Evolutionary conservation across 805 yeast genomes (phyloP).

Genomic region (Vanderwaltozyma verrucispora): DNA sequence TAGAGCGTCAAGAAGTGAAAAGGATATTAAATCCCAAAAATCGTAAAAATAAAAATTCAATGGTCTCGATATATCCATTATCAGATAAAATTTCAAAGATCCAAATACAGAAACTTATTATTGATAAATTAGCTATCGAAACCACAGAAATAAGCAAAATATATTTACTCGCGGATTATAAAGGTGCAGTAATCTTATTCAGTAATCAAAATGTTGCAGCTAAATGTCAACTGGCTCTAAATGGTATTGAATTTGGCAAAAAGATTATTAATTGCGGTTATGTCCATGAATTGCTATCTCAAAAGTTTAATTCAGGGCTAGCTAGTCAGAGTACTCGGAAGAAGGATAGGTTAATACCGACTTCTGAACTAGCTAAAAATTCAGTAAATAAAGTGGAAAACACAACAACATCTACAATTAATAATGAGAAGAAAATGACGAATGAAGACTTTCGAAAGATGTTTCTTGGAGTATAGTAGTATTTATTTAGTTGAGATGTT

Average conservation of each 20-base stretch:
- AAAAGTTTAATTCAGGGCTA: not conserved
- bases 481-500: constrained; percentile 3
- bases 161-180: constrained; percentile 35
- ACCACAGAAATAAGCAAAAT: constrained; percentile 29
- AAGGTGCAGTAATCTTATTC: constrained; percentile 44
- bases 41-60: constrained; percentile 5
- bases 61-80: constrained; percentile 22
- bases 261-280: constrained; percentile 27
- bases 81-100: constrained; percentile 18
- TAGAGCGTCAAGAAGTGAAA: constrained; percentile 27
- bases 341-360: too few relatives aligned
- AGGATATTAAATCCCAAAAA: constrained; percentile 16
- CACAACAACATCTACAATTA: not conserved
- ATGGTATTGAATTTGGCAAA: constrained; percentile 32
- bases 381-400: not conserved
- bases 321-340: too few relatives aligned
- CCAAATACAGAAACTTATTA: constrained; percentile 11
- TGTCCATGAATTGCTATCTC: constrained; percentile 22
- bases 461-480: constrained; percentile 17
- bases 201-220: constrained; percentile 38
- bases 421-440: constrained; percentile 15
- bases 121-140: constrained; percentile 4
- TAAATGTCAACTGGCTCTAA: constrained; percentile 35
- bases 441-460: constrained; percentile 33
- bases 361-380: too few relatives aligned